phyloP scores from a whole-genome alignment of 306 rosid genomes.

The Oemleria cerasiformis region DNA sequence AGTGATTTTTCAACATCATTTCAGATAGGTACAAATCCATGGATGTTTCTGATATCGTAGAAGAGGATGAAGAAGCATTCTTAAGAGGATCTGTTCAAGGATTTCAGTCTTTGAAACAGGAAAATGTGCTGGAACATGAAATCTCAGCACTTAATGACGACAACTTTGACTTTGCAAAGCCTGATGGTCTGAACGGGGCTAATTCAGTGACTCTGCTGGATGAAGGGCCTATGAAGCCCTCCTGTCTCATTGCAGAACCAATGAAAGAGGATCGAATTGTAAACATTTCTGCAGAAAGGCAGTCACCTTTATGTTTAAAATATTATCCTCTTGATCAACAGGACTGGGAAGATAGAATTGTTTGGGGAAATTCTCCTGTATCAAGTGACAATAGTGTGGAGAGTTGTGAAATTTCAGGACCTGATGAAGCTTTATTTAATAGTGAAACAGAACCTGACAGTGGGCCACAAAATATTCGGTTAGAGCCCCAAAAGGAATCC shows the following conservation, averaged over 20 bases:
- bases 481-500: constrained; percentile 29
- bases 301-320: constrained; percentile 34
- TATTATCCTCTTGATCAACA: constrained; percentile 85
- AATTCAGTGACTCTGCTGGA: constrained; percentile 33
- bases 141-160: constrained; percentile 42
- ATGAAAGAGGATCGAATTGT: constrained; percentile 48
- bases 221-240: constrained; percentile 39
- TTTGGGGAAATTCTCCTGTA: constrained; percentile 83
- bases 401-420: constrained; percentile 62
- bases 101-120: constrained; percentile 43
- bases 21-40: constrained; percentile 64
- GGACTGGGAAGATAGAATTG: constrained; percentile 84
- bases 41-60: constrained; percentile 61
- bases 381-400: constrained; percentile 40
- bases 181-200: constrained; percentile 50
- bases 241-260: constrained; percentile 58
- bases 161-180: constrained; percentile 46
- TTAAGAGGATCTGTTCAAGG: constrained; percentile 51
- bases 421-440: constrained; percentile 47
- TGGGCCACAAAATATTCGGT: constrained; percentile 33
- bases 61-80: constrained; percentile 93
- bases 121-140: constrained; percentile 32
- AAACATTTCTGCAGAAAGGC: constrained; percentile 35
- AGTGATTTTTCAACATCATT: constrained; percentile 13
- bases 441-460: constrained; percentile 53